Conservation (phyloP, 495 filamentous ascomycete species). For the Penicillium bialowiezense region DNA sequence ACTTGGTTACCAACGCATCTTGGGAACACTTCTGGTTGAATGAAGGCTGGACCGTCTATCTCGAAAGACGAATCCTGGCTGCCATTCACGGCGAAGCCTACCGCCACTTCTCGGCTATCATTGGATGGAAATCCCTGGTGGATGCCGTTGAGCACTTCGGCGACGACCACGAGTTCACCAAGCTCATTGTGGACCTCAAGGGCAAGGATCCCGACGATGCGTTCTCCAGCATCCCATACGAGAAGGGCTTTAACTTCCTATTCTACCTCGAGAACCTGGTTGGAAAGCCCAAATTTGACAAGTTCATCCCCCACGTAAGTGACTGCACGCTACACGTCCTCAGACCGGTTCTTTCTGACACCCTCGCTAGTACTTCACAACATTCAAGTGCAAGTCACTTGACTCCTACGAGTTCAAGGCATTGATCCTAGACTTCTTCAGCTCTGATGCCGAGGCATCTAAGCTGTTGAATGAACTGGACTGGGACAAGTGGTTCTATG, state of each 20-base stretch:
- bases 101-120: conserved; percentile 90
- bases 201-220: conserved; percentile 94
- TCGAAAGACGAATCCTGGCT: conserved; percentile 66
- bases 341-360: conserved; percentile 8
- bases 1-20: conserved; percentile 81
- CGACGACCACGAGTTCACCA: conserved; percentile 85
- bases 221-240: conserved; percentile 77
- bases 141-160: conserved; percentile 78
- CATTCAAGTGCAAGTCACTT: conserved; percentile 73
- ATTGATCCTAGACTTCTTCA: conserved; percentile 82
- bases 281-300: conserved; percentile 83
- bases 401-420: conserved; percentile 92
- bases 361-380: conserved; percentile 68
- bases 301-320: conserved; percentile 80
- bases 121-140: conserved; percentile 57
- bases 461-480: conserved; percentile 68
- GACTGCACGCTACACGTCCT: neutral
- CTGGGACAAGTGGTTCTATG: conserved; percentile 87
- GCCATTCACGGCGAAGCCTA: conserved; percentile 70
- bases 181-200: conserved; percentile 79
- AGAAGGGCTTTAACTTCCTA: conserved; percentile 76
- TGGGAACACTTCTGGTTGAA: conserved; percentile 99
- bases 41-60: conserved; percentile 93
- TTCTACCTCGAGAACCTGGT: conserved; percentile 82
- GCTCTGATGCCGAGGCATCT: conserved; percentile 59